Conservation (phyloP, 148 eudicot genomes). For the Talinum fruticosum region DNA sequence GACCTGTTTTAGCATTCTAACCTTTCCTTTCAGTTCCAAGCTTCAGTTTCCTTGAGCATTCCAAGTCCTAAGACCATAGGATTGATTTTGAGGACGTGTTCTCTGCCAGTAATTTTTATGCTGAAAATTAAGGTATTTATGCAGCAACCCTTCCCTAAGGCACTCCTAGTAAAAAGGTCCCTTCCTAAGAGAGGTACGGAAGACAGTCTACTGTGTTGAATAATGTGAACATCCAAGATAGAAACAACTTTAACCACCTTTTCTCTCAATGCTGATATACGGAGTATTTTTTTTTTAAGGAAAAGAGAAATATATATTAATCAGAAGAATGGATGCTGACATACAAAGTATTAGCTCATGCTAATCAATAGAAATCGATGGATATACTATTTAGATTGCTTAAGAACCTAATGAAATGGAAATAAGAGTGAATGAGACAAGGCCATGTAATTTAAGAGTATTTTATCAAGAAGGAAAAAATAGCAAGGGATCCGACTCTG, state of each 20-base stretch:
- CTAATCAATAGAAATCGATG: neutral
- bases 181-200: too few relatives aligned
- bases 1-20: too few relatives aligned
- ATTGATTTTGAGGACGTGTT: neutral
- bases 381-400: neutral
- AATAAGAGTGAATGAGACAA: neutral
- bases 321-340: too few relatives aligned
- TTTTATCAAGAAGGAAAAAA: too few relatives aligned
- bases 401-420: neutral
- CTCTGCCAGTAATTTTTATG: neutral
- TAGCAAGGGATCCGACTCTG: too few relatives aligned
- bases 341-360: neutral
- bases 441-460: neutral
- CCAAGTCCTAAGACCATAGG: neutral
- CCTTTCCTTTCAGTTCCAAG: too few relatives aligned
- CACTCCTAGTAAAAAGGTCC: too few relatives aligned
- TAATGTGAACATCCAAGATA: neutral
- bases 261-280: neutral
- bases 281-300: too few relatives aligned
- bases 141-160: too few relatives aligned
- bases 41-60: neutral
- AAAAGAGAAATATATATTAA: too few relatives aligned
- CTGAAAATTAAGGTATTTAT: neutral
- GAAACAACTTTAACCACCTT: neutral
- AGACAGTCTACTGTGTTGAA: neutral